phyloP scores from a whole-genome alignment of 129 eudicot species.

The Arctium minus region DNA sequence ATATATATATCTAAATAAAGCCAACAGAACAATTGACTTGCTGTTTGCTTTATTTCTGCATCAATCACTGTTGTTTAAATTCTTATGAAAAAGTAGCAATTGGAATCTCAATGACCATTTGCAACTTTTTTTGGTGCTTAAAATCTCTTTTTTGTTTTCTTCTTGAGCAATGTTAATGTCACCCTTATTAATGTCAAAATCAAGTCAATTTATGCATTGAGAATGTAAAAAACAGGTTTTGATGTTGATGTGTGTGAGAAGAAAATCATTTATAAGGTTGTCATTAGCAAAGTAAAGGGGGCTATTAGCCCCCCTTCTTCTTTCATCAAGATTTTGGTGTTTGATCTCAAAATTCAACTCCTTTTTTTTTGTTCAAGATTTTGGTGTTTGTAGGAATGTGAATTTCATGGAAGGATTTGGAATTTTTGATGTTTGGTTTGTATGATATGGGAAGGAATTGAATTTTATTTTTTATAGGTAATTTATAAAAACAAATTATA shows the following conservation, averaged over 20 bases:
- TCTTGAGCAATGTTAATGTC: neutral
- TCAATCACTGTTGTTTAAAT: slow-evolving; percentile 25
- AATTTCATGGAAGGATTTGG: no score
- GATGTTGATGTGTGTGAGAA: no score
- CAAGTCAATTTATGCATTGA: no score
- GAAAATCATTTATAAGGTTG: no score
- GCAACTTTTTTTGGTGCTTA: slow-evolving; percentile 27
- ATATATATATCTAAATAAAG: neutral
- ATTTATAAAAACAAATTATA: no score
- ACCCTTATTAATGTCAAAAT: no score
- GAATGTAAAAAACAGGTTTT: no score
- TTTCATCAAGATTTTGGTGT: neutral
- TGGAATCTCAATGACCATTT: slow-evolving; percentile 22
- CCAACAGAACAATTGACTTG: slow-evolving; percentile 23
- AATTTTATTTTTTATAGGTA: no score
- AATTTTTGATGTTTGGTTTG: no score
- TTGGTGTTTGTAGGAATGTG: neutral
- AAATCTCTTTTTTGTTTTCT: slow-evolving; percentile 31
- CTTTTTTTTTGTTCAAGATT: neutral
- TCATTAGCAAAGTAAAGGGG: no score
- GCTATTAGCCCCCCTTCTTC: neutral
- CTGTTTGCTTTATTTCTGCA: slow-evolving; percentile 27
- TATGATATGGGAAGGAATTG: no score
- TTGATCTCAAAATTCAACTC: slow-evolving; percentile 2
- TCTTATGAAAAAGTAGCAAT: slow-evolving; percentile 11